Conservation (phyloP, 176 grass and related monocot species). For the Triticum aestivum region DNA sequence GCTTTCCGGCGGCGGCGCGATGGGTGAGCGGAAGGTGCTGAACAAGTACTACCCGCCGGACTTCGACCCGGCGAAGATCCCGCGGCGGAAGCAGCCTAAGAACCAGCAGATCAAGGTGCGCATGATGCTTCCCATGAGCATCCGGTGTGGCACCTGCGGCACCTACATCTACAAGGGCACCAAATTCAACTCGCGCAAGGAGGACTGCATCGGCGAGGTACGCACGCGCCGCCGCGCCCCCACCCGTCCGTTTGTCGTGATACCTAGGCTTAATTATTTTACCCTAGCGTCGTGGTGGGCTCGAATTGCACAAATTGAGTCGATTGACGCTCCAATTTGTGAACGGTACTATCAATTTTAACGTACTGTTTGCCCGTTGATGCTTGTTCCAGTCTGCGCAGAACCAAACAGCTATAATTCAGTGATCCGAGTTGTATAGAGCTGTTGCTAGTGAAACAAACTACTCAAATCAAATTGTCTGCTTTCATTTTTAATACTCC, state of each 20-base stretch:
- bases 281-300: not conserved
- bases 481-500: not conserved
- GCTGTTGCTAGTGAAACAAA: not conserved
- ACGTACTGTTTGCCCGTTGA: not conserved
- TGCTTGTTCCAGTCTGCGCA: not conserved
- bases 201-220: slow-evolving; percentile 67
- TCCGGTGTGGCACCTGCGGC: slow-evolving; percentile 67
- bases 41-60: slow-evolving; percentile 86
- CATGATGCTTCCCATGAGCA: slow-evolving; percentile 88
- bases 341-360: not conserved
- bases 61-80: slow-evolving; percentile 71
- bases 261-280: not conserved
- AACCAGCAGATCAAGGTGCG: slow-evolving; percentile 81
- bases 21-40: slow-evolving; percentile 64
- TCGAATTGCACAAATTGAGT: not conserved
- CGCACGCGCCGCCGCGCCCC: not conserved
- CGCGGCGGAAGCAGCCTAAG: slow-evolving; percentile 60
- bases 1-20: not conserved
- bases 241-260: not conserved
- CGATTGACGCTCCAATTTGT: not conserved
- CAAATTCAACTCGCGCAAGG: slow-evolving; percentile 88
- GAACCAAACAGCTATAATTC: not conserved
- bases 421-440: not conserved
- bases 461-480: not conserved
- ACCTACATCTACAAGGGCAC: slow-evolving; percentile 86